Base-by-base conservation (phyloP, 1,284 basidiomycete genomes). In the Volvariella surrecta region DNA sequence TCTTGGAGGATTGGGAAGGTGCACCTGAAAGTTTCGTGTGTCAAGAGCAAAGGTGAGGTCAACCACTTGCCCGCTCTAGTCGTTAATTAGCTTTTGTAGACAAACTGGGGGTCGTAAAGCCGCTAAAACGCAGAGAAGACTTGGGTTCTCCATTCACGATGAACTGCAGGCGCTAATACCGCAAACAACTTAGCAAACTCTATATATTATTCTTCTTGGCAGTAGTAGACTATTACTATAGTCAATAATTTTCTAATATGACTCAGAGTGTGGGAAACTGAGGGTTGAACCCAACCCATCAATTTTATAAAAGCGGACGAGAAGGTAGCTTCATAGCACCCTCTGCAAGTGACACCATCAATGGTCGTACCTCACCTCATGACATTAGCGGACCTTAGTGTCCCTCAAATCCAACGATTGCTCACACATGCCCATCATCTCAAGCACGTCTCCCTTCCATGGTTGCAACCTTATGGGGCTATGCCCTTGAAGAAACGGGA, bases 21-120 rank as follows among this genome's bases (percentile, higher is more conserved):
- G 90, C 93, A 2, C 93, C 93, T 0, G 90, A 94, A 60, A 89
- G 83, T 50, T 97, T 95, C 65, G 91, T 96, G 3, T 97, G 93
- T 59, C 93, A 96, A 65, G 93, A 97, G 61, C 93, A 96, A 71
- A 73, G 76, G 81, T 84, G 47, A 32, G 69, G 60, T 45, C 45
- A 30, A 15, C 45, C 20, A 34, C 30, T 39, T 42, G 22, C 17
- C 15, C 18, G 34, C 40, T 40, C 38, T 24, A 21, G 17, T 18
- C 34, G n/a, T 38, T 45, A 10, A 40, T 57, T 34, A n/a, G n/a
- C n/a, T n/a, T n/a, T 37, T 38, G 17, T 46, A 87, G 88, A 56
- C 82, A 82, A 66, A 90, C 87, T 0, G 89, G 90, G 19, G 92
- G 92, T n/a, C 70, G 92, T 45, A 82, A 88, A 45, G 91, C 92